Evolutionary conservation across 2,329 filamentous ascomycete genomes (phyloP), one percentile per base, ranked within the genome.

Genomic region (Neoarthrinium moseri): DNA sequence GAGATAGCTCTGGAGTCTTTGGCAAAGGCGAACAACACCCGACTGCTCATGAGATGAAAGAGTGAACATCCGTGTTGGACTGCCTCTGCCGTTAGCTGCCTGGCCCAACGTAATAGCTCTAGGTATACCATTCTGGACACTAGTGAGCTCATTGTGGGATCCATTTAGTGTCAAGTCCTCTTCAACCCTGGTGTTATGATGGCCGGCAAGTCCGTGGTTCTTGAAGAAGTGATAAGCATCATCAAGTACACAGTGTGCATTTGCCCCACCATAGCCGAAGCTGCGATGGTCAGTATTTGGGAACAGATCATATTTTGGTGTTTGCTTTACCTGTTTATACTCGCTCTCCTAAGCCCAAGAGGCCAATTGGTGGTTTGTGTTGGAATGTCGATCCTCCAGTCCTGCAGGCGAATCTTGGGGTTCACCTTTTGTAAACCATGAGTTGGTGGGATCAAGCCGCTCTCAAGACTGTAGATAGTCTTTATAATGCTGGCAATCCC

Each of bases 401-500:
- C 26, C 26, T 37, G 11, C 35, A 37, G 6, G 20, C 21, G 18
- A 5, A n/a, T n/a, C 21, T 23, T 15, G 10, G 22, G n/a, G 5
- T 27, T 26, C 11, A 8, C 21, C 6, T 40, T 29, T 6, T 40
- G 13, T 10, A 26, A 17, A 11, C 24, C 6, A 23, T n/a, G 6
- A 29, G 6, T 27, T 27, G 24, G 37, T 11, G 27, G 41, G 22
- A 43, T 43, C 13, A 35, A 7, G 20, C 17, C 18, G 2, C 23
- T 30, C 17, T 43, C 41, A 8, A 43, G 7, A 6, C 18, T n/a
- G 13, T 35, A 10, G 13, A 30, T 17, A 15, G 29, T 18, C 21
- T 43, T 43, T 6, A 43, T 15, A 29, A 43, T 22, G 30, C 41
- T 24, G 13, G 41, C 41, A 6, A 43, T 11, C 1, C 41, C 41